Base-by-base conservation (phyloP, 2,329 filamentous ascomycete species). In the Tolypocladium nubicola region DNA sequence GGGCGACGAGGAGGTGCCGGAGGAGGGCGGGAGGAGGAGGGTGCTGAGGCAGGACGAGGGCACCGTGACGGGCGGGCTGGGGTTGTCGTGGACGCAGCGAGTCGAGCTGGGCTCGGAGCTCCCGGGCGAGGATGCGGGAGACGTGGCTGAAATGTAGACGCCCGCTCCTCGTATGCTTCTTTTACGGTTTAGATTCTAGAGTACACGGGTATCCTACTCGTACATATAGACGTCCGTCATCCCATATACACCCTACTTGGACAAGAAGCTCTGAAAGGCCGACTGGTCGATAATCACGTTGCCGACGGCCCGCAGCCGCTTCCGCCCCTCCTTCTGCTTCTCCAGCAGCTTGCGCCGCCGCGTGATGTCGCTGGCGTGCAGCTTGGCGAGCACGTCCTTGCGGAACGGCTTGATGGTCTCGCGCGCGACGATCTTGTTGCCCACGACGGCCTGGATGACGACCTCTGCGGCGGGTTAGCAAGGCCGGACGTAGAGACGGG, bases 271-370 rank as follows among this genome's bases (percentile, higher is more conserved):
- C 72, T 99, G 94, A 70, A 97, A 99, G 3, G 92, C 91, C 64
- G 90, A 88, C 66, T 97, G 91, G 60, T 97, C 92, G 70, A 99
- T 97, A n/a, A 91, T 82, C 1, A 99, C 92, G 68, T 96, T 96
- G 0, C 94, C 89, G 6, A 92, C 86, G 1, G 87, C 82, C 59
- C 90, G 84, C 59, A 99, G 74, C 72, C 87, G 88, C 82, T 96
- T 97, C 57, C 91, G 81, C 0, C 94, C 94, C 63, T 92, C 92
- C 75, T 99, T 99, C 73, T 99, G 94, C 78, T 93, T 96, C 75
- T 97, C 93, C 13, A 99, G 74, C 62, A 99, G 73, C 73, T 99
- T 99, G 66, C 85, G 82, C 41, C 92, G 82, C 58, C 94, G 78
- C 4, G 85, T 84, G 19, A 96, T 83, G 74, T 99, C 94, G 60